These are phyloP conservation scores for Aspergillus cejpii DNA, from an alignment of 2,329 filamentous ascomycete genomes.

Conservation along the genomic window DNA sequence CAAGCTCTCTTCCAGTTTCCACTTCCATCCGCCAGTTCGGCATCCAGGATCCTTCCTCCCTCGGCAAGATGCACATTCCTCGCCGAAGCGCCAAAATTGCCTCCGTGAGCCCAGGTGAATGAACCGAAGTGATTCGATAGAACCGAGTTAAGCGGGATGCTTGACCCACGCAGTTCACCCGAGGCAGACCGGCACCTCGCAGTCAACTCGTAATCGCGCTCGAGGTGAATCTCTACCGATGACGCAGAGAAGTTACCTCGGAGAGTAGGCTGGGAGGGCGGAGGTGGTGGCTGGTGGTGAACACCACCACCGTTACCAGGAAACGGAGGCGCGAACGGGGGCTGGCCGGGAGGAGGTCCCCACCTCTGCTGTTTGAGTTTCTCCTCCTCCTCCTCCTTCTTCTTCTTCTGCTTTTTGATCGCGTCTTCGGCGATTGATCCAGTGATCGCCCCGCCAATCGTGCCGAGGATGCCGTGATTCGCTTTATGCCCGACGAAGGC, in stretches of 20 bases:
- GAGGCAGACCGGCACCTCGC: constrained; percentile 29
- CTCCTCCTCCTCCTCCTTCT: constrained; percentile 9
- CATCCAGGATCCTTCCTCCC: constrained; percentile 30
- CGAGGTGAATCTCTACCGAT: constrained; percentile 30
- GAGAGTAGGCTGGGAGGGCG: not conserved
- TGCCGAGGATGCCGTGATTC: constrained; percentile 43
- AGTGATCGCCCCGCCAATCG: constrained; percentile 42
- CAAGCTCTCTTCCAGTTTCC: constrained; percentile 29
- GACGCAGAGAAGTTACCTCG: constrained; percentile 37
- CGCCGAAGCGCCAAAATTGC: constrained; percentile 35
- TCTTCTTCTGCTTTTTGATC: constrained; percentile 37
- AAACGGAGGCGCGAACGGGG: not conserved
- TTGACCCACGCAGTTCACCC: constrained; percentile 28
- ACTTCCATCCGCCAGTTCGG: constrained; percentile 30
- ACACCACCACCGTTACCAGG: not conserved
- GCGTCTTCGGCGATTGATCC: constrained; percentile 42
- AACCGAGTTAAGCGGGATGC: constrained; percentile 34
- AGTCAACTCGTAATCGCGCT: constrained; percentile 32
- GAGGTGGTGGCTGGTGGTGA: not conserved
- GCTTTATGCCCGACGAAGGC: constrained; percentile 42
- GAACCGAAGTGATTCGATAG: constrained; percentile 35
- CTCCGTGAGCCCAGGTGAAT: constrained; percentile 31
- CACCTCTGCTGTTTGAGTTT: constrained; percentile 6
- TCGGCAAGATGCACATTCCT: constrained; percentile 26
- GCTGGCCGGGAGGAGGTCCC: constrained; percentile 5